Percentiles rank a stretch among this genome's conserved stretches.
Evolutionary conservation across 2,329 filamentous ascomycete genomes (phyloP).

Genomic region (Aspergillus fumigatus): DNA sequence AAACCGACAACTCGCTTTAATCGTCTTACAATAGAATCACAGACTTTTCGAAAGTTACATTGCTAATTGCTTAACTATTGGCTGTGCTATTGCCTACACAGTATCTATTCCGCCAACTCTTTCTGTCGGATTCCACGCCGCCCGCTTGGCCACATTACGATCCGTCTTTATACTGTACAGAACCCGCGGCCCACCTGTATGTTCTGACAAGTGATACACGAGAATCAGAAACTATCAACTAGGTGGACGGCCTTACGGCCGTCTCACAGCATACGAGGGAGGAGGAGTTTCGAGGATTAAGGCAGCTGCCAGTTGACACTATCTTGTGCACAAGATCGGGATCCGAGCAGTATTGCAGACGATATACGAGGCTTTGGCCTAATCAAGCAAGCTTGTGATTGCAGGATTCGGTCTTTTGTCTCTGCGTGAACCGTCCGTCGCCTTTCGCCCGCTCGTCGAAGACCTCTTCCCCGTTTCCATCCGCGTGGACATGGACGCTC

Average conservation of each 20-base stretch:
- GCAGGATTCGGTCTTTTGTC: neutral
- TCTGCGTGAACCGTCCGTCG: neutral
- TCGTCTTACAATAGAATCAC: neutral
- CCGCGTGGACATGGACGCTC: slow-evolving; percentile 53
- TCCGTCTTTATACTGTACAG: neutral
- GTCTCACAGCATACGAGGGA: slow-evolving; percentile 30
- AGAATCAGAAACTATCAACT: slow-evolving; percentile 17
- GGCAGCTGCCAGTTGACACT: slow-evolving; percentile 5
- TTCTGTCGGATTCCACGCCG: neutral
- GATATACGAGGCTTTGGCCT: neutral
- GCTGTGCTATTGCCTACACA: neutral
- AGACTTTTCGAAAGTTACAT: neutral
- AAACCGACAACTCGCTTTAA: neutral
- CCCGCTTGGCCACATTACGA: neutral
- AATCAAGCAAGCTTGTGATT: neutral
- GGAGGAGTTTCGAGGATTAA: slow-evolving; percentile 22
- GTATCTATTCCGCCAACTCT: neutral
- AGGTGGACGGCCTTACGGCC: slow-evolving; percentile 36
- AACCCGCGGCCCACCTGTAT: slow-evolving; percentile 7
- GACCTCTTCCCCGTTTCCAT: neutral
- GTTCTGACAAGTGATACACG: slow-evolving; percentile 4
- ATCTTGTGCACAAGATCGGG: neutral
- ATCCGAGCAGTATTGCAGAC: neutral
- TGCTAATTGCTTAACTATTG: neutral
- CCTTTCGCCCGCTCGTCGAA: neutral